Evolutionary conservation across 192 early-diverging fungal genomes (phyloP).

Genomic region (Backusella mclennaniae): DNA sequence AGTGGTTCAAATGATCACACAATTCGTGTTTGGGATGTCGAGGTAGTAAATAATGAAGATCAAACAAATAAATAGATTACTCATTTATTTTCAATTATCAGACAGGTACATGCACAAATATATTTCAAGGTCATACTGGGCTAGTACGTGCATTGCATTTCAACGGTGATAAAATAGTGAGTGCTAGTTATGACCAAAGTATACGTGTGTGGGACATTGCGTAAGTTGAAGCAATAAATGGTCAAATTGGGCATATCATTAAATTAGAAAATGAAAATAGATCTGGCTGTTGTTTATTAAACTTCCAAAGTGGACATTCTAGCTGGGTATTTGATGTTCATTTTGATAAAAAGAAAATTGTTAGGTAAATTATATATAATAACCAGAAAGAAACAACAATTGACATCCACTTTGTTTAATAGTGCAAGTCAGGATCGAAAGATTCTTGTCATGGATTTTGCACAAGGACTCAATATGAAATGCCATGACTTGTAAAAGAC

Average conservation of each 20-base stretch:
- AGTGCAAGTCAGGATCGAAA: slow-evolving; percentile 45
- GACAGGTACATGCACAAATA: slow-evolving; percentile 54
- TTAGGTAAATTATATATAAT: slow-evolving; percentile 48
- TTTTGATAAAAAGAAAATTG: slow-evolving; percentile 75
- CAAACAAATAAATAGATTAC: slow-evolving; percentile 23
- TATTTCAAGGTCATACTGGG: slow-evolving; percentile 65
- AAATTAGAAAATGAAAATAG: neutral
- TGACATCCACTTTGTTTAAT: neutral
- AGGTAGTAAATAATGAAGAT: slow-evolving; percentile 43
- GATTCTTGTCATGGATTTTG: slow-evolving; percentile 45
- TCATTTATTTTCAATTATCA: too few species aligned
- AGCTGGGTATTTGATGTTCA: slow-evolving; percentile 99
- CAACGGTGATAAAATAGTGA: slow-evolving; percentile 69
- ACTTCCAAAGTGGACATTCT: slow-evolving; percentile 76
- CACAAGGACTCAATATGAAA: slow-evolving; percentile 34
- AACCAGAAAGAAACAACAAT: too few species aligned
- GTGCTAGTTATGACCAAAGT: slow-evolving; percentile 91
- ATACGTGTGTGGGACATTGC: slow-evolving; percentile 94
- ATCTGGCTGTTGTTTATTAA: slow-evolving; percentile 71
- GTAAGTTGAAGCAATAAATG: slow-evolving; percentile 1
- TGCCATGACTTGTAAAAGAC: neutral
- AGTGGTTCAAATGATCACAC: slow-evolving; percentile 81
- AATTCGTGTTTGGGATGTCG: slow-evolving; percentile 77
- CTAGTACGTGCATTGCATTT: slow-evolving; percentile 87
- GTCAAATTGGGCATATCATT: neutral